These are phyloP conservation scores for Lasiosphaeriaceae sp. DNA, from an alignment of 495 filamentous ascomycete species.

Conservation along the genomic window DNA sequence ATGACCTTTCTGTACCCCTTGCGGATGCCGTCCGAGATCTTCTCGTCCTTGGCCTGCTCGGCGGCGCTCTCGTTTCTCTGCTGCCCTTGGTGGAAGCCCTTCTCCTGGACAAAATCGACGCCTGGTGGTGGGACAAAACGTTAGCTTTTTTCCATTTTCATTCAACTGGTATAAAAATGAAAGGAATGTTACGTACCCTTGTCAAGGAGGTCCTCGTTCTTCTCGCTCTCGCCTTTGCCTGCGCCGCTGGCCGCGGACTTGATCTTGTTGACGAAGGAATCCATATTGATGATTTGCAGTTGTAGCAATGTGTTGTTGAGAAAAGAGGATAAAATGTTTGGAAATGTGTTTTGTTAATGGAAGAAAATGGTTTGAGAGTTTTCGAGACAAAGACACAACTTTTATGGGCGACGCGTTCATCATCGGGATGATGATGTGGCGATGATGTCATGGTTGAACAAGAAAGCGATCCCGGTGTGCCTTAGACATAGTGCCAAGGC, in stretches of 20 bases:
- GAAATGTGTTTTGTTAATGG: too few relatives aligned
- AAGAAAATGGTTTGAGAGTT: too few relatives aligned
- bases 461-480: too few relatives aligned
- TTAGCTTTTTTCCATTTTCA: background rate
- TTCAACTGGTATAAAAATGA: background rate
- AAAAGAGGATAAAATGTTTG: too few relatives aligned
- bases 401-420: too few relatives aligned
- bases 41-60: constrained; percentile 71
- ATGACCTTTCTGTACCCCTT: constrained; percentile 56
- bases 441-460: too few relatives aligned
- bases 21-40: constrained; percentile 60
- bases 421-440: too few relatives aligned
- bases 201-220: constrained; percentile 62
- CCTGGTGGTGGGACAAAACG: constrained; percentile 32
- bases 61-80: constrained; percentile 66
- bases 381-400: too few relatives aligned
- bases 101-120: constrained; percentile 62
- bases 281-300: background rate
- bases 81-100: constrained; percentile 54
- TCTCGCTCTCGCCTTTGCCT: constrained; percentile 62
- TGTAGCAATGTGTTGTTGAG: too few relatives aligned
- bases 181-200: constrained; percentile 42
- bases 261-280: background rate
- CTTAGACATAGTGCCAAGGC: too few relatives aligned
- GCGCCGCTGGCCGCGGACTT: constrained; percentile 13